Base-by-base conservation (phyloP, 2,329 filamentous ascomycete species). In the Zarea fungicola region DNA sequence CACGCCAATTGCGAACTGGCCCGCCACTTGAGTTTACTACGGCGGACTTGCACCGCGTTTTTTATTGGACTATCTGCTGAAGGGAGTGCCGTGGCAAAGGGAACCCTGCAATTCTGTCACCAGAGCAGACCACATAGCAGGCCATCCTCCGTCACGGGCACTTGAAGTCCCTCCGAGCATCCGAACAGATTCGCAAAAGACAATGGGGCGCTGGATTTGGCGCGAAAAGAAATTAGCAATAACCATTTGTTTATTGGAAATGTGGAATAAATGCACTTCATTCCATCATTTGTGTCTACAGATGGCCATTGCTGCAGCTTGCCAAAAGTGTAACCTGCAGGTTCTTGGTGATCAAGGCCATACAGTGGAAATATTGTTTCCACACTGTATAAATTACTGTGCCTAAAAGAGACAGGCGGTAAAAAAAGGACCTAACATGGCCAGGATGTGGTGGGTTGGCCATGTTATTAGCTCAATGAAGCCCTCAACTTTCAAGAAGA, bases 131-230 rank as follows among this genome's bases (percentile, higher is more conserved):
- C 14, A 11, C 16, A 37, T 5, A 19, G 5, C 19, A 34, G 31
- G 3, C 13, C 14, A 18, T 11, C 34, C 22, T 6, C 5, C 5
- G 19, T 22, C 19, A 18, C 34, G 16, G 34, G 16, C 36, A 6
- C 6, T 47, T 19, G 23, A 26, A 47, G 36, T 47, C 43, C 19
- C 35, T 35, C 43, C 43, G 43, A 47, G 34, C 43, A 28, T 40
- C 43, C 43, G 43, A 8, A 16, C 22, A 22, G n/a, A 13, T 14
- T 16, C 13, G 13, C 8, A 16, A 8, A n/a, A 5, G 18, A 25
- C n/a, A 21, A 34, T 8, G 16, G 14, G 32, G 37, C 22, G 25
- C 42, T 23, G 16, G 22, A 23, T 18, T 36, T 5, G 14, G 18
- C 8, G 8, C 19, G 8, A 22, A 37, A 37, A 3, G 11, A 21